Evolutionary conservation across 306 rosid species (phyloP).

Genomic region (Gillenia trifoliata): DNA sequence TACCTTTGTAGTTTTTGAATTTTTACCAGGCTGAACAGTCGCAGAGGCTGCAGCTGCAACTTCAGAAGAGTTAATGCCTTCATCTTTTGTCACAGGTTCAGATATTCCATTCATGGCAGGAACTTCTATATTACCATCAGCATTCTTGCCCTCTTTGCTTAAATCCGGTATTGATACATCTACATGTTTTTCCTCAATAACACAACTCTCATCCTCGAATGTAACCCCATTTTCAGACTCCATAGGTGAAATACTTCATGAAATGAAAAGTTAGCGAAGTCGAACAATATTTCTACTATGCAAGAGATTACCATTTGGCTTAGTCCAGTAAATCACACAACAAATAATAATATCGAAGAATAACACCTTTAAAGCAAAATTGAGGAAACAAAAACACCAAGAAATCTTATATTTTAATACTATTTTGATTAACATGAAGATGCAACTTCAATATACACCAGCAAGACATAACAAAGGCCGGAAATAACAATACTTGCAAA

Average conservation of each 20-base stretch:
- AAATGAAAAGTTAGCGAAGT: slow-evolving; percentile 3
- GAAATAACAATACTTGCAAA: slow-evolving; percentile 5
- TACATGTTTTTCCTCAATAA: slow-evolving; percentile 39
- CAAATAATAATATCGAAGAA: neutral
- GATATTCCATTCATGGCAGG: slow-evolving; percentile 35
- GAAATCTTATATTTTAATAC: neutral
- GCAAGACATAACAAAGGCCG: neutral
- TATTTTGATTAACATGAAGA: neutral
- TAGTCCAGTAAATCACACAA: neutral
- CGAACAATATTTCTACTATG: neutral
- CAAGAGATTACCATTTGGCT: neutral
- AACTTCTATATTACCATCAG: slow-evolving; percentile 33
- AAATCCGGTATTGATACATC: slow-evolving; percentile 23
- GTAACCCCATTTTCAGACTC: slow-evolving; percentile 60
- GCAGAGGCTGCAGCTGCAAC: slow-evolving; percentile 38
- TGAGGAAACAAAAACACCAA: neutral
- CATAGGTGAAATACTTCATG: slow-evolving; percentile 36
- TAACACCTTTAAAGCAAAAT: neutral
- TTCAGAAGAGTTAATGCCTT: slow-evolving; percentile 36
- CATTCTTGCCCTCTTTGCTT: slow-evolving; percentile 34
- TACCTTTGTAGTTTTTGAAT: slow-evolving; percentile 57
- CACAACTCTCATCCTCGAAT: slow-evolving; percentile 69
- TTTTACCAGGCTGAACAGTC: slow-evolving; percentile 44
- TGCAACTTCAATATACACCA: slow-evolving; percentile 1
- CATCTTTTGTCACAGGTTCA: slow-evolving; percentile 32